These are phyloP conservation scores for Colletotrichum viniferum DNA, from an alignment of 2,329 filamentous ascomycete species.

Conservation along the genomic window DNA sequence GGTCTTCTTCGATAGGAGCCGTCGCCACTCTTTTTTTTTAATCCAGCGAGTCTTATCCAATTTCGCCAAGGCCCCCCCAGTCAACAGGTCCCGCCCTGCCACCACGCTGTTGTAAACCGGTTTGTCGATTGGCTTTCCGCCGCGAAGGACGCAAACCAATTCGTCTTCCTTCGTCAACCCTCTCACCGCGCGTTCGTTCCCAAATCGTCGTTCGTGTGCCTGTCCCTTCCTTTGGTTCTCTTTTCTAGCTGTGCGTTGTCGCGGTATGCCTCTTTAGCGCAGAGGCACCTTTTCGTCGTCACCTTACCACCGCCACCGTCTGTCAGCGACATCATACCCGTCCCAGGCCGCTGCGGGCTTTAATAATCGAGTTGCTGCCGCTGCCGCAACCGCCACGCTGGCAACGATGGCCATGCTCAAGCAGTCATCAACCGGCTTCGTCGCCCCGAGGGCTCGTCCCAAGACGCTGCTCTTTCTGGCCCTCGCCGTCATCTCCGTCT, in stretches of 20 bases:
- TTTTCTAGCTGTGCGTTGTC: background rate
- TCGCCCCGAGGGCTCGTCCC: slow-evolving; percentile 41
- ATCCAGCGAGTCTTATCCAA: slow-evolving; percentile 16
- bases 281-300: background rate
- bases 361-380: background rate
- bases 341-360: background rate
- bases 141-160: background rate
- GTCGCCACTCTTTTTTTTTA: slow-evolving; percentile 36
- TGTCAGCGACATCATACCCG: background rate
- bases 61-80: slow-evolving; percentile 9
- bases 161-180: background rate
- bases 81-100: background rate
- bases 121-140: slow-evolving; percentile 6
- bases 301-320: background rate
- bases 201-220: background rate
- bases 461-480: slow-evolving; percentile 45
- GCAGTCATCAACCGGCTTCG: slow-evolving; percentile 16
- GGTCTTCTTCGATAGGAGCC: slow-evolving; percentile 41
- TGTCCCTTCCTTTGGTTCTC: background rate
- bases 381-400: background rate
- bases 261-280: slow-evolving; percentile 19
- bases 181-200: background rate
- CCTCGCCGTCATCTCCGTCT: slow-evolving; percentile 44
- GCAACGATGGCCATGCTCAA: slow-evolving; percentile 30
- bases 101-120: slow-evolving; percentile 3